Base-by-base conservation (phyloP, 129 eudicot genomes). In the Helichrysum umbraculigerum region DNA sequence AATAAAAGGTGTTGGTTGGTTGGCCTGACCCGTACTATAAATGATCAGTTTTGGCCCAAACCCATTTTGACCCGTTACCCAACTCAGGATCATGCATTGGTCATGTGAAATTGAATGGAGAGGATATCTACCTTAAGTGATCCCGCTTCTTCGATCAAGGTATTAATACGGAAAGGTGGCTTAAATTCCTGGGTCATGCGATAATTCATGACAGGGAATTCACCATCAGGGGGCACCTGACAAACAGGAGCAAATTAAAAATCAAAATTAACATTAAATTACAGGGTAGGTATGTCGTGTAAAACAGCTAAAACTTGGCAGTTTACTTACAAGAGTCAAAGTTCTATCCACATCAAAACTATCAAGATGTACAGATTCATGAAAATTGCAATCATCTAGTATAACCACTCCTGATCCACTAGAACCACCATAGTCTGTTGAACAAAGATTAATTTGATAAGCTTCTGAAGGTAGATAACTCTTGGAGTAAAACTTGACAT, bases 161-260 rank as follows among this genome's bases (percentile, higher is more conserved):
- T 84, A 65, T 84, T 90, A 35, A 72, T 69, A 37, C 96, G 86
- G 58, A 93, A 93, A 29, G 97, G 98, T 61, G 98, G 97, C 87
- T 91, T 93, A 71, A 90, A 93, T 81, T 93, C 98, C 68, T 93
- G 98, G 17, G 98, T 93, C 85, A 93, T 90, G 39, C 97, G 98
- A 50, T 93, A 93, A 83, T 93, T 93, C 98, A 93, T 93, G 63
- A 93, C 98, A 63, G 98, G 96, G 63, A 93, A 93, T 78, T 93
- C 98, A 75, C 98, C 97, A 85, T 91, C 97, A 35, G 98, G 86
- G 6, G 98, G 98, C 47, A 93, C 96, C 97, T 90, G 34, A 71
- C 47, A 51, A 35, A 64, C 29, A 64, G 7, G 8, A 75, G 39
- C 74, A 83, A 61, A 77, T 29, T 25, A 6, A 65, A 35, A 60